These are phyloP conservation scores for Phaeodactylum tricornutum DNA, from an alignment of 108 stramenopile species.

Conservation along the genomic window DNA sequence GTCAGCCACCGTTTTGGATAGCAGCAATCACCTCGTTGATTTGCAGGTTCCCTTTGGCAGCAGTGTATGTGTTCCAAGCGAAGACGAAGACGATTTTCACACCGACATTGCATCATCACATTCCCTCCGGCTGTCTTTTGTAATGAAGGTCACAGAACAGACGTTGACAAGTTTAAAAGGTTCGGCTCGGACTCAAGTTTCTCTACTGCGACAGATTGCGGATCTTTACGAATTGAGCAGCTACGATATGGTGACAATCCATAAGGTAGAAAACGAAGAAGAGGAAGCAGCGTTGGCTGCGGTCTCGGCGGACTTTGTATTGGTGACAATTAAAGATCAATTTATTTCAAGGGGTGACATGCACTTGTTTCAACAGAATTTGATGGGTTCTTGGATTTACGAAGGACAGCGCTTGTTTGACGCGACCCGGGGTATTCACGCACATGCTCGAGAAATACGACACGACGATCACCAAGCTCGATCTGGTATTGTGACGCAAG, in stretches of 20 bases:
- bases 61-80: not conserved
- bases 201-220: conserved; percentile 64
- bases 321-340: conserved; percentile 84
- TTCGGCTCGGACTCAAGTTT: conserved; percentile 65
- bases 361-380: conserved; percentile 58
- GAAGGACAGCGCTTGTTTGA: conserved; percentile 64
- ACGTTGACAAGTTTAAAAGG: conserved; percentile 67
- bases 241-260: conserved; percentile 78
- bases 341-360: conserved; percentile 79
- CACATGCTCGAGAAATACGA: conserved; percentile 62
- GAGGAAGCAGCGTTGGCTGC: conserved; percentile 39
- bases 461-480: conserved; percentile 41
- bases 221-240: conserved; percentile 71
- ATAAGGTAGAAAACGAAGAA: conserved; percentile 41
- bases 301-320: conserved; percentile 77
- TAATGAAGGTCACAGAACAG: conserved; percentile 62
- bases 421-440: conserved; percentile 38
- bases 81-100: conserved; percentile 14
- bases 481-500: conserved; percentile 72
- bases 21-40: too few relatives aligned
- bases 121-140: conserved; percentile 54
- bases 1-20: too few relatives aligned
- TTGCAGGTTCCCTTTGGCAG: too few relatives aligned
- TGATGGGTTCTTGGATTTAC: conserved; percentile 72
- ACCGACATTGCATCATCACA: conserved; percentile 47